Evolutionary conservation across 495 filamentous ascomycete species (phyloP).

Genomic region (Penicillium nucicola): DNA sequence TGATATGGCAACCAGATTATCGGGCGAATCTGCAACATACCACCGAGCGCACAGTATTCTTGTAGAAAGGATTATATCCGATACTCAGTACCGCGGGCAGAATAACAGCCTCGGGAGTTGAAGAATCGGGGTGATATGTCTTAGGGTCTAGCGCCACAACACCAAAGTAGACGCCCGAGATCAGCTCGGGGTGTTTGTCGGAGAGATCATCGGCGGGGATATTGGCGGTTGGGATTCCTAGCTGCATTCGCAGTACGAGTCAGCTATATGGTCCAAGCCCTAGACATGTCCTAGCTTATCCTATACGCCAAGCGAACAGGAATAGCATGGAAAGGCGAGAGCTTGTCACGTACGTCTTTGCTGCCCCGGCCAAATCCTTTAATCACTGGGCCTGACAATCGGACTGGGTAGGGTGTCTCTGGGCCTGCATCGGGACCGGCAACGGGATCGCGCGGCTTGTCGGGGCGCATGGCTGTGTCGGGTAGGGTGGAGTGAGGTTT

Average conservation of each 20-base stretch:
- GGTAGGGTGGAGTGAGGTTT: not conserved
- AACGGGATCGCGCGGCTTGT: slow-evolving; percentile 54
- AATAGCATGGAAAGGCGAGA: too few relatives aligned
- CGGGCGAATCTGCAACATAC: slow-evolving; percentile 24
- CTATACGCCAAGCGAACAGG: too few relatives aligned
- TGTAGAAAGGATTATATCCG: slow-evolving; percentile 95
- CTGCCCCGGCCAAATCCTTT: slow-evolving; percentile 91
- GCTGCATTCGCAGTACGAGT: slow-evolving; percentile 36
- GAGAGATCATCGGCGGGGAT: slow-evolving; percentile 77
- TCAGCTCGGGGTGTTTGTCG: slow-evolving; percentile 61
- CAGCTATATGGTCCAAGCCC: not conserved
- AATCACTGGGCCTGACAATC: slow-evolving; percentile 78
- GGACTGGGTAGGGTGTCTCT: slow-evolving; percentile 72
- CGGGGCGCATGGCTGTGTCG: slow-evolving; percentile 31
- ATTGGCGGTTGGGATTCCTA: slow-evolving; percentile 97
- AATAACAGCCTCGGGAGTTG: slow-evolving; percentile 40
- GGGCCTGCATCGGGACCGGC: slow-evolving; percentile 72
- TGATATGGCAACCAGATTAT: too few relatives aligned
- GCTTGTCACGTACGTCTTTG: slow-evolving; percentile 59
- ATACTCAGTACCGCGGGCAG: slow-evolving; percentile 92
- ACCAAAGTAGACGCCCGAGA: slow-evolving; percentile 88
- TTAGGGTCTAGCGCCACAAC: slow-evolving; percentile 64
- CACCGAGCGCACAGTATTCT: slow-evolving; percentile 75
- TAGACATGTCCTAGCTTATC: too few relatives aligned
- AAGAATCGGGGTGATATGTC: slow-evolving; percentile 11